phyloP scores from a whole-genome alignment of 192 early-diverging fungal species.

The Coemansia sp. region DNA sequence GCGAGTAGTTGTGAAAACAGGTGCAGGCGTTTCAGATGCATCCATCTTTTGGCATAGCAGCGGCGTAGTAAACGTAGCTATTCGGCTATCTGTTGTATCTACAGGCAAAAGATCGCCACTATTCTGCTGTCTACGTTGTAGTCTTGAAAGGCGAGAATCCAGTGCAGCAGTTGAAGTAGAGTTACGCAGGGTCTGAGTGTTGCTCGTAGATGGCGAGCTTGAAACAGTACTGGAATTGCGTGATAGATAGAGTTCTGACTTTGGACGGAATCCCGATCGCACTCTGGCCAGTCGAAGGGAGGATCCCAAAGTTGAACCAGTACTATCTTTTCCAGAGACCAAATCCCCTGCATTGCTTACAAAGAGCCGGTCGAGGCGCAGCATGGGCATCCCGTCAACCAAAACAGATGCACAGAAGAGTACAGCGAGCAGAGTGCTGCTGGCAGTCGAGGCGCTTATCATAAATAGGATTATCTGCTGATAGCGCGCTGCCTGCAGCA shows the following conservation, averaged over 20 bases:
- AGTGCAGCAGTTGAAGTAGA: no score
- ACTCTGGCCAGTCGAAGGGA: constrained; percentile 15
- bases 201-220: constrained; percentile 46
- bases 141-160: no score
- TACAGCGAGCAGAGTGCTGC: constrained; percentile 58
- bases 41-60: no score
- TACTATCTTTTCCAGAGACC: not conserved
- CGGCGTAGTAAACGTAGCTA: no score
- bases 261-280: constrained; percentile 18
- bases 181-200: not conserved
- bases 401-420: constrained; percentile 42
- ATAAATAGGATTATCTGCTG: constrained; percentile 88
- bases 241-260: constrained; percentile 23
- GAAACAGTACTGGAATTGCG: constrained; percentile 8
- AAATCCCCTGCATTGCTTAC: not conserved
- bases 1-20: no score
- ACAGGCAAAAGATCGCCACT: no score
- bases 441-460: constrained; percentile 69
- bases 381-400: constrained; percentile 29
- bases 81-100: no score
- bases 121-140: no score
- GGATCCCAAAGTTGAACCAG: not conserved
- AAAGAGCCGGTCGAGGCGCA: constrained; percentile 32
- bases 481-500: constrained; percentile 76
- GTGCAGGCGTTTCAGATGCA: no score